Evolutionary conservation across 306 rosid genomes (phyloP).

Genomic region (Chamaecrista fasciculata): DNA sequence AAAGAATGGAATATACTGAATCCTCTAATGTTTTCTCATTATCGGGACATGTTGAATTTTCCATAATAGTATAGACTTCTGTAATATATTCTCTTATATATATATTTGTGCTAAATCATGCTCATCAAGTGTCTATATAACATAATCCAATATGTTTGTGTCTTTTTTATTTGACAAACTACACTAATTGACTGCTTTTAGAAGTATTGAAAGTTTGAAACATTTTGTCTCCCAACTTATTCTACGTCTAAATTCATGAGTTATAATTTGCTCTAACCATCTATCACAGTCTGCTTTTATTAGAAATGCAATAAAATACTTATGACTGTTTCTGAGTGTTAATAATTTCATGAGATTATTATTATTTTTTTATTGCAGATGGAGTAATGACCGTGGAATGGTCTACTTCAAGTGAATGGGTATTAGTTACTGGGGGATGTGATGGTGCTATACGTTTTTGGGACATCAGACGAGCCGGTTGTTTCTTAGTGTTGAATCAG

Average conservation of each 20-base stretch:
- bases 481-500: conserved; percentile 82
- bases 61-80: background rate
- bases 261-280: background rate
- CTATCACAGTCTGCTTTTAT: background rate
- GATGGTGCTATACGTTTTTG: conserved; percentile 98
- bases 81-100: background rate
- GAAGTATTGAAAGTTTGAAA: background rate
- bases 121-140: background rate
- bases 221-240: conserved; percentile 3
- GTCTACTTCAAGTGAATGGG: conserved; percentile 92
- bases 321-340: background rate
- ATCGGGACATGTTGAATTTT: background rate
- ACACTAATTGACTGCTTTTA: background rate
- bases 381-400: conserved; percentile 92
- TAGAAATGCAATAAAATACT: conserved; percentile 13
- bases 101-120: background rate
- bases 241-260: background rate
- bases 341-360: conserved; percentile 3
- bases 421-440: conserved; percentile 87
- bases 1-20: background rate
- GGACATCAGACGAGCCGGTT: conserved; percentile 95
- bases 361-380: conserved; percentile 51
- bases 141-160: background rate
- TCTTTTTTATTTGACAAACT: conserved; percentile 3
- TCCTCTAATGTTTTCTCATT: background rate